Evolutionary conservation across 148 eudicot species (phyloP).

Genomic region (Chenopodium album): DNA sequence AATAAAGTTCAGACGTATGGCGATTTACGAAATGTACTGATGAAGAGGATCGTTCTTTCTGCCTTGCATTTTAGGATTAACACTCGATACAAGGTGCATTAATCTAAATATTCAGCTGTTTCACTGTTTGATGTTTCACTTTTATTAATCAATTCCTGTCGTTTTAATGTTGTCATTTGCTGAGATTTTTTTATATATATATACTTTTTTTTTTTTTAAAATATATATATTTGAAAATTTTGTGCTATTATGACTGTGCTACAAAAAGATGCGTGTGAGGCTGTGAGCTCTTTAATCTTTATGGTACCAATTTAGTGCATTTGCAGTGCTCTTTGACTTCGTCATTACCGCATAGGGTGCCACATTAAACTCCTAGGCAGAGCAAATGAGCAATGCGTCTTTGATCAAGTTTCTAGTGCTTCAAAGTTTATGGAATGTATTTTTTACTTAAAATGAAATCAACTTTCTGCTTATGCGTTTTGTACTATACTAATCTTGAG

Average conservation of each 20-base stretch:
- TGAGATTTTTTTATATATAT: no score
- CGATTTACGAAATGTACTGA: constrained; percentile 81
- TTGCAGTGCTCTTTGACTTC: background rate
- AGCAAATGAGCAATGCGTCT: background rate
- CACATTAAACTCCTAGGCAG: background rate
- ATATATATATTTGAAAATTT: background rate
- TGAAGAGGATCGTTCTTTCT: constrained; percentile 98
- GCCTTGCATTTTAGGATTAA: constrained; percentile 98
- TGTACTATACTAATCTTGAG: background rate
- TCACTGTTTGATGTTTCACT: background rate
- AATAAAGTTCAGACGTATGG: constrained; percentile 80
- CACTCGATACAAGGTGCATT: constrained; percentile 91
- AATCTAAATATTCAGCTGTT: background rate
- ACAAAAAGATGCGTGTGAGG: background rate
- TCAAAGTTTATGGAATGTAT: background rate
- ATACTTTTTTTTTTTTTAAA: no score
- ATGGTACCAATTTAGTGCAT: background rate
- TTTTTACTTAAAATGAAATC: background rate
- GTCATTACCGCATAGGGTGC: background rate
- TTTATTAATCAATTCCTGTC: background rate
- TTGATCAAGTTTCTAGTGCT: background rate
- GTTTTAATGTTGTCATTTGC: background rate
- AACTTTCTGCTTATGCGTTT: background rate
- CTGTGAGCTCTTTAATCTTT: background rate
- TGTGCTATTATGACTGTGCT: no score